Evolutionary conservation across 306 rosid species (phyloP).

Genomic region (Senna siamea): DNA sequence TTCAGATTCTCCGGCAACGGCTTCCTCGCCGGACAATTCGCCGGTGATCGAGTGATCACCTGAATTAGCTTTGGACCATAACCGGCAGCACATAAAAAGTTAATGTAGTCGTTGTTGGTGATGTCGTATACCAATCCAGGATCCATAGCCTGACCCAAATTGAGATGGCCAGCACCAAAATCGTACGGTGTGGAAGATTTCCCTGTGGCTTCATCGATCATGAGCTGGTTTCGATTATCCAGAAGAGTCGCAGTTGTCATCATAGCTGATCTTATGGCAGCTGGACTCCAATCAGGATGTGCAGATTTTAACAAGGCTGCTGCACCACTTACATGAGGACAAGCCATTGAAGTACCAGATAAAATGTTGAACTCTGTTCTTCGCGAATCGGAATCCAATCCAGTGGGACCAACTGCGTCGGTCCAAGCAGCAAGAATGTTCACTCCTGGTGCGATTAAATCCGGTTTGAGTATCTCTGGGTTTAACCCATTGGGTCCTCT

Average conservation of each 20-base stretch:
- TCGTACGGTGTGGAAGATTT: conserved; percentile 59
- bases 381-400: conserved; percentile 55
- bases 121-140: conserved; percentile 75
- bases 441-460: conserved; percentile 72
- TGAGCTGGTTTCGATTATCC: conserved; percentile 51
- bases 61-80: conserved; percentile 64
- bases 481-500: conserved; percentile 63
- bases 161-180: conserved; percentile 69
- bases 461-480: conserved; percentile 74
- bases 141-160: conserved; percentile 65
- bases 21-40: conserved; percentile 52
- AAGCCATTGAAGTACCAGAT: conserved; percentile 84
- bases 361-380: conserved; percentile 72
- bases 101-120: conserved; percentile 54
- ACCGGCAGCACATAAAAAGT: conserved; percentile 52
- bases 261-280: conserved; percentile 69
- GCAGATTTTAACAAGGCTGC: conserved; percentile 75
- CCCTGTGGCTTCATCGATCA: conserved; percentile 64
- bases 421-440: conserved; percentile 81
- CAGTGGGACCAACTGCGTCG: conserved; percentile 69
- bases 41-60: conserved; percentile 54
- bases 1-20: conserved; percentile 65
- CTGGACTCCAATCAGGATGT: conserved; percentile 76
- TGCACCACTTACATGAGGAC: conserved; percentile 83
- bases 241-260: conserved; percentile 60